A percentile compares a stretch with the other conserved stretches of the same genome.
Evolutionary conservation across 148 eudicot genomes (phyloP).

Genomic region (Selenicereus undatus): DNA sequence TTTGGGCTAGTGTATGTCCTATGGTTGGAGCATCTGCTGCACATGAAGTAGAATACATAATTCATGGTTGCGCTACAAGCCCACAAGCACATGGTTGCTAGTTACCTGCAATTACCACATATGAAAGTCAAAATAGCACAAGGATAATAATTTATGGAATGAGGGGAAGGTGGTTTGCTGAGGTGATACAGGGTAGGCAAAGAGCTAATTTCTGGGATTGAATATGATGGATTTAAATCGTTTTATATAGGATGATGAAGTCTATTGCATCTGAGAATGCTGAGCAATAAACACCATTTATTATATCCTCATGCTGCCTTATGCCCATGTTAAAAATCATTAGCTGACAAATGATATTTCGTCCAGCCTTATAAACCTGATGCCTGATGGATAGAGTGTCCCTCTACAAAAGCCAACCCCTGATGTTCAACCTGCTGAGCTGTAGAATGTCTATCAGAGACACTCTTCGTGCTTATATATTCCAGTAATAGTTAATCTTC

Average conservation of each 20-base stretch:
- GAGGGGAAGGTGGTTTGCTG: not conserved
- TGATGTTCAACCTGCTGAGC: not conserved
- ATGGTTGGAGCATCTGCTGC: slow-evolving; percentile 3
- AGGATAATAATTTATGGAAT: not conserved
- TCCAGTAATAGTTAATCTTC: not conserved
- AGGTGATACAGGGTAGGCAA: not conserved
- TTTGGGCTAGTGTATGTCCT: not conserved
- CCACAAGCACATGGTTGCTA: not conserved
- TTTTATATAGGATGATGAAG: not conserved
- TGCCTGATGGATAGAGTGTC: not conserved
- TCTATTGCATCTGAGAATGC: not conserved
- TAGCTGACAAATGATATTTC: not conserved
- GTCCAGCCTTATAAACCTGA: not conserved
- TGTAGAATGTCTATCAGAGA: not conserved
- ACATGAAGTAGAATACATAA: not conserved
- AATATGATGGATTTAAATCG: not conserved
- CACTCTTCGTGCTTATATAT: not conserved
- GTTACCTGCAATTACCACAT: not conserved
- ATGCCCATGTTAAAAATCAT: not conserved
- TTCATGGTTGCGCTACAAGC: not conserved
- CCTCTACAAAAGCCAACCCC: not conserved
- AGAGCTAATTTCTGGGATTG: too few relatives aligned
- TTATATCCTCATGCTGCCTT: not conserved
- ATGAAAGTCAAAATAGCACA: not conserved
- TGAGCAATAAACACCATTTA: not conserved